These are phyloP conservation scores for Colletotrichum scovillei DNA, from an alignment of 2,329 filamentous ascomycete species.

Conservation along the genomic window DNA sequence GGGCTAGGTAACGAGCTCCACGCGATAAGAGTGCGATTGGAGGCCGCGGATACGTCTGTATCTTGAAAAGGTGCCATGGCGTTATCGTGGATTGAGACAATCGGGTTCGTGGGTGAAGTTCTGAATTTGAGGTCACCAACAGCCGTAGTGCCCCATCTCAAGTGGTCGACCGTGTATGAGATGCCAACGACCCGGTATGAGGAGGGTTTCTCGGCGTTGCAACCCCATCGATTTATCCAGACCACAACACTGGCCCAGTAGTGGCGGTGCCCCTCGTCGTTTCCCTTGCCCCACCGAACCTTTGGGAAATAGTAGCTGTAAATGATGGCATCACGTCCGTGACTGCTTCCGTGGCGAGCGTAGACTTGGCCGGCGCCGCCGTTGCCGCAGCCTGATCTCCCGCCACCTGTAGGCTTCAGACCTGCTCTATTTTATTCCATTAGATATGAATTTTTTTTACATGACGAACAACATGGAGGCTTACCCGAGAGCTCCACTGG, in stretches of 20 bases:
- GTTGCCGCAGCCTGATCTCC: neutral
- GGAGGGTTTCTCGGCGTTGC: too few relatives aligned
- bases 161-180: too few relatives aligned
- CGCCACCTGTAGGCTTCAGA: neutral
- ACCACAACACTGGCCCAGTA: too few relatives aligned
- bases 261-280: neutral
- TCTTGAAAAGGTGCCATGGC: neutral
- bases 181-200: too few relatives aligned
- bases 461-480: too few relatives aligned
- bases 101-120: neutral
- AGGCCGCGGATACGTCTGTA: neutral
- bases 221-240: too few relatives aligned
- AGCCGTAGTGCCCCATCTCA: too few relatives aligned
- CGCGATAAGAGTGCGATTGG: constrained; percentile 1
- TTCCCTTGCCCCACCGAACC: neutral
- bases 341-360: neutral
- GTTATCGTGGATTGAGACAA: neutral
- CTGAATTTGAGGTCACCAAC: too few relatives aligned
- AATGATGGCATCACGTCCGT: neutral
- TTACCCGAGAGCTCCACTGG: too few relatives aligned
- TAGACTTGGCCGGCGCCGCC: constrained; percentile 1
- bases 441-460: too few relatives aligned
- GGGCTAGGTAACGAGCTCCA: neutral
- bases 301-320: constrained; percentile 16
- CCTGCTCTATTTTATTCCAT: neutral